Base-by-base conservation (phyloP, 371 early-diverging fungal species). In the Mucor lusitanicus region DNA sequence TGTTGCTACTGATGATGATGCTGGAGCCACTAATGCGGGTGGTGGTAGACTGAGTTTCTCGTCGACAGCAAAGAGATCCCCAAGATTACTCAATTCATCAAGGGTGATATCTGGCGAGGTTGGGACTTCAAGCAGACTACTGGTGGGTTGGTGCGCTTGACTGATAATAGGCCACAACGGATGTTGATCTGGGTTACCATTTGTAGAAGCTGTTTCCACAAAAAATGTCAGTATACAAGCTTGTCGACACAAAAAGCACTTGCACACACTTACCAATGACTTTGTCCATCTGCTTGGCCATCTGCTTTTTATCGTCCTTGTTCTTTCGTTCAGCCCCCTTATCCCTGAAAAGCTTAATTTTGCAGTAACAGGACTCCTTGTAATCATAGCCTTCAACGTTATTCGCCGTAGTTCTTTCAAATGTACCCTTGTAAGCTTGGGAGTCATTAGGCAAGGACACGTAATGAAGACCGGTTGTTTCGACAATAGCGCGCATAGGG, bases 311-410 rank as follows among this genome's bases (percentile, higher is more conserved):
- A 60, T 88, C 87, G 55, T 88, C 88, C 70, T 88, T 88, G 59
- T 87, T 85, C 59, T 88, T 88, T 7, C 88, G 74, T 59, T 88
- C 88, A 9, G 88, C 88, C 3, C 88, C 88, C 83, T 92, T 94
- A 64, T 94, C 94, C 37, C 94, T 78, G 69, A 94, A 94, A 33
- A 93, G 65, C 68, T 92, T 91, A 53, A 92, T 82, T 64, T 88
- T 87, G 17, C 89, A 86, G 59, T 79, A 92, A 42, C 87, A 79
- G 33, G 77, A 70, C 72, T 92, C 92, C 39, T 78, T 72, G 23
- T 76, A 78, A 56, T 67, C 65, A 28, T 61, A 69, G 1, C 30
- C 57, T 23, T 61, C 44, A 32, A 46, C 40, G 11, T 35, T 54
- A 15, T 32, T 37, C 12, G 19, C 32, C 13, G 53, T 50, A 9